Percentiles rank a stretch among this genome's conserved stretches.
phyloP scores from a whole-genome alignment of 1,139 yeast genomes.

The Debaryomyces coudertii region DNA sequence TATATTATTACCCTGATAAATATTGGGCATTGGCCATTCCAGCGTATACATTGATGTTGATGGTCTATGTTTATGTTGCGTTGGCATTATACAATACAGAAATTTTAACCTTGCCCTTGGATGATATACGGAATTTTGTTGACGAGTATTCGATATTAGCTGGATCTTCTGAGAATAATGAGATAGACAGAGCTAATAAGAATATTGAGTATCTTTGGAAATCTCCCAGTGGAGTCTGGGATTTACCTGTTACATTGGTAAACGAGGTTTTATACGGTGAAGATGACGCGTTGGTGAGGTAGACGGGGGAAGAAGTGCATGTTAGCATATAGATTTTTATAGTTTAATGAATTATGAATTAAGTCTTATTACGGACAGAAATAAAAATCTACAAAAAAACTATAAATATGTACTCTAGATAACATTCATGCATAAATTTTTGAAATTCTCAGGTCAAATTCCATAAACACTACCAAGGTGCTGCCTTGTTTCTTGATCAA shows the following conservation, averaged over 20 bases:
- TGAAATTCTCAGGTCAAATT: conserved; percentile 16
- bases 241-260: conserved; percentile 72
- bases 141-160: conserved; percentile 68
- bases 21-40: conserved; percentile 90
- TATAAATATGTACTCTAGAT: conserved; percentile 6
- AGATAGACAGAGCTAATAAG: conserved; percentile 17
- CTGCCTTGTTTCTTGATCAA: conserved; percentile 36
- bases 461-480: conserved; percentile 27
- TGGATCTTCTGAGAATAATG: conserved; percentile 18
- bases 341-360: conserved; percentile 5
- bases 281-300: too few relatives aligned
- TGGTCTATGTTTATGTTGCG: conserved; percentile 73
- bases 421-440: conserved; percentile 7
- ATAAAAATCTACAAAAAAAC: conserved; percentile 8
- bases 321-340: neutral
- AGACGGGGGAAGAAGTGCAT: neutral
- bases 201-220: conserved; percentile 43
- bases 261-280: conserved; percentile 62
- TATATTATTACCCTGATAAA: conserved; percentile 78
- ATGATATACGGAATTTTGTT: conserved; percentile 63
- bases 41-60: conserved; percentile 63
- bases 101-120: conserved; percentile 60
- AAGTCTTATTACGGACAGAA: conserved; percentile 1
- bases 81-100: conserved; percentile 76
- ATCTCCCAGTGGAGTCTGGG: conserved; percentile 84